These are phyloP conservation scores for Coemansia sp. DNA, from an alignment of 192 early-diverging fungal genomes.

Conservation along the genomic window DNA sequence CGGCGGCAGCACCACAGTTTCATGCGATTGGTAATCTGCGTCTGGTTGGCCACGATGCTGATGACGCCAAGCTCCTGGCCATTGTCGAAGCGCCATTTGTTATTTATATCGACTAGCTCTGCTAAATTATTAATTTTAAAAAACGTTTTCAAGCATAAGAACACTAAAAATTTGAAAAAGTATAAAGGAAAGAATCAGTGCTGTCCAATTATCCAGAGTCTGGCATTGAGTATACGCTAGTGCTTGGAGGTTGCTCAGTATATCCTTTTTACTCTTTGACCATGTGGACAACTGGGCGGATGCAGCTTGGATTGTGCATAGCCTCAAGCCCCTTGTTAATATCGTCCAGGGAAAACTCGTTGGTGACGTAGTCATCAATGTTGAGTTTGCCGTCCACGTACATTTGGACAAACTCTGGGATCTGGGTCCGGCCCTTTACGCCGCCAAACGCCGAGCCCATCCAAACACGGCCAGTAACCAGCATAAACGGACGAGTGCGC, in stretches of 20 bases:
- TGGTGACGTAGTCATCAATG: slow-evolving; percentile 90
- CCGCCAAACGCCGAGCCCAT: slow-evolving; percentile 97
- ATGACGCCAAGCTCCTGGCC: slow-evolving; percentile 26
- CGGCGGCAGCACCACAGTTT: slow-evolving; percentile 45
- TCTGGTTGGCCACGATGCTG: slow-evolving; percentile 28
- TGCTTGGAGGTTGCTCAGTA: no score
- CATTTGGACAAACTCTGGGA: slow-evolving; percentile 83
- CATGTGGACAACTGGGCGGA: slow-evolving; percentile 52
- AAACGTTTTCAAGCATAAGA: no score
- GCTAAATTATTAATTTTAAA: background rate
- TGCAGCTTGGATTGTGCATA: slow-evolving; percentile 78
- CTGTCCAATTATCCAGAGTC: no score
- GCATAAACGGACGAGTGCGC: slow-evolving; percentile 90
- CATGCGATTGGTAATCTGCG: slow-evolving; percentile 30
- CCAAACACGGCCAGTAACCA: slow-evolving; percentile 96
- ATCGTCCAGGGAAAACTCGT: slow-evolving; percentile 74
- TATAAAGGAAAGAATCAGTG: no score
- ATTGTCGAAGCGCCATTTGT: slow-evolving; percentile 44
- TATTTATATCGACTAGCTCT: slow-evolving; percentile 30
- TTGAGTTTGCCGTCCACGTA: slow-evolving; percentile 83
- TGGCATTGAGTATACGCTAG: no score
- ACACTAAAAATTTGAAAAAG: no score
- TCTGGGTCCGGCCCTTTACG: slow-evolving; percentile 89
- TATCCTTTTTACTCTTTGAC: slow-evolving; percentile 19
- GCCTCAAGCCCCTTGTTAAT: slow-evolving; percentile 93